Conservation (phyloP, 2,329 filamentous ascomycete species). For the Sclerotinia glacialis region DNA sequence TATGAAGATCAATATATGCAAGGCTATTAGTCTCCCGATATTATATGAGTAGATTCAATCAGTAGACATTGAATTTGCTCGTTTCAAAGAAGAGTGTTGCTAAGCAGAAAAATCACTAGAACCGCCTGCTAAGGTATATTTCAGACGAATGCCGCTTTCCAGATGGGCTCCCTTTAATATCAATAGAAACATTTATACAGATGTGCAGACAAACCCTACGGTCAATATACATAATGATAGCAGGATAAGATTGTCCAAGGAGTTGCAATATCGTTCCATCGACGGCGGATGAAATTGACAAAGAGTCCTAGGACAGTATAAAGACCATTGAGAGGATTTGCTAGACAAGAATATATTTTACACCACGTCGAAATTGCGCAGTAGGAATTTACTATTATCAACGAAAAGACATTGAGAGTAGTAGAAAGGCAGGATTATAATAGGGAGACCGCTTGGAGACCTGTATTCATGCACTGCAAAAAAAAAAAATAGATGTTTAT, state of each 20-base stretch:
- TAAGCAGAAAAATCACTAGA: neutral
- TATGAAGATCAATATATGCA: neutral
- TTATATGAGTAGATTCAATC: neutral
- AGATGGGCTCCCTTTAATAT: neutral
- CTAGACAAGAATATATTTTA: neutral
- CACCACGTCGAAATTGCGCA: neutral
- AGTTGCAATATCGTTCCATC: neutral
- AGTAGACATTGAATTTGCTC: neutral
- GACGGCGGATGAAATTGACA: neutral
- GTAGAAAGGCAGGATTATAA: neutral
- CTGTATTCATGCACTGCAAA: neutral
- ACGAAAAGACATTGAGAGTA: neutral
- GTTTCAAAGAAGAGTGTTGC: neutral
- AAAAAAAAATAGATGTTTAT: neutral
- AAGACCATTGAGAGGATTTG: neutral
- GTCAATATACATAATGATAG: neutral
- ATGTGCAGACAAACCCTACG: neutral
- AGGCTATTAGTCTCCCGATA: too few relatives aligned
- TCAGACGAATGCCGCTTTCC: neutral
- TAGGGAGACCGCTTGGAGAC: neutral
- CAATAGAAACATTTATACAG: neutral
- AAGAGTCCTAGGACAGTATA: neutral
- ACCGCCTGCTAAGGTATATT: neutral
- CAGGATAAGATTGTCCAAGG: neutral
- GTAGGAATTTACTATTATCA: neutral